A percentile compares a stretch with the other conserved stretches of the same genome.
Evolutionary conservation across 1,139 yeast species (phyloP).

Genomic region (Hansenula lynferdii): DNA sequence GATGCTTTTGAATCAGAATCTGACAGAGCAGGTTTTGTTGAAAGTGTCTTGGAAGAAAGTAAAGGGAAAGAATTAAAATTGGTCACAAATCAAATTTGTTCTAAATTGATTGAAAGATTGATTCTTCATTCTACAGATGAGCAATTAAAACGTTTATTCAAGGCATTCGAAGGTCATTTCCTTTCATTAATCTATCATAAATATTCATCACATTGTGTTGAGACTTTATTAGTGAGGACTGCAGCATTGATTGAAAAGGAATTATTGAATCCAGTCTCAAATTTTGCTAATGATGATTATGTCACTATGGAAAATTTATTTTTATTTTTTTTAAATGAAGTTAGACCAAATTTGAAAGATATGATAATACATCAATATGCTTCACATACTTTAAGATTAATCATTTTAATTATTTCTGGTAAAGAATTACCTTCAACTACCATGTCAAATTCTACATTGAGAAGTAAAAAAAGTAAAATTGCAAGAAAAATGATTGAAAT

Average conservation of each 20-base stretch:
- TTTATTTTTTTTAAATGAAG: slow-evolving; percentile 59
- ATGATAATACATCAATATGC: slow-evolving; percentile 79
- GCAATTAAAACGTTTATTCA: slow-evolving; percentile 63
- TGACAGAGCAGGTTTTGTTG: slow-evolving; percentile 67
- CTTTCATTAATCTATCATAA: slow-evolving; percentile 79
- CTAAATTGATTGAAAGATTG: slow-evolving; percentile 85
- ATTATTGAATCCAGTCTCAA: slow-evolving; percentile 32
- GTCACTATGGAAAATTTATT: slow-evolving; percentile 62
- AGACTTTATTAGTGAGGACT: slow-evolving; percentile 71
- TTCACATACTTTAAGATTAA: slow-evolving; percentile 77
- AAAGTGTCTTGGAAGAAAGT: slow-evolving; percentile 80
- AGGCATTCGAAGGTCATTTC: slow-evolving; percentile 66
- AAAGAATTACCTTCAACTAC: slow-evolving; percentile 77
- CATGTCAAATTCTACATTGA: slow-evolving; percentile 64
- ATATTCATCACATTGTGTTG: slow-evolving; percentile 91
- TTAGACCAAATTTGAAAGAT: slow-evolving; percentile 50
- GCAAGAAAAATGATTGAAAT: slow-evolving; percentile 93
- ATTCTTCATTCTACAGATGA: slow-evolving; percentile 59
- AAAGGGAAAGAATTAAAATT: slow-evolving; percentile 87
- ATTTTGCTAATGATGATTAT: slow-evolving; percentile 29
- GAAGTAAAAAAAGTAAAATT: slow-evolving; percentile 83
- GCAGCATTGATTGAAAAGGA: slow-evolving; percentile 80
- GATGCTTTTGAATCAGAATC: slow-evolving; percentile 74
- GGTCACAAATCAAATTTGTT: slow-evolving; percentile 92
- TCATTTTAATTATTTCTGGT: slow-evolving; percentile 73